A percentile compares a stretch with the other conserved stretches of the same genome.
phyloP scores from a whole-genome alignment of 768 basidiomycete species.

The Russula sp. region DNA sequence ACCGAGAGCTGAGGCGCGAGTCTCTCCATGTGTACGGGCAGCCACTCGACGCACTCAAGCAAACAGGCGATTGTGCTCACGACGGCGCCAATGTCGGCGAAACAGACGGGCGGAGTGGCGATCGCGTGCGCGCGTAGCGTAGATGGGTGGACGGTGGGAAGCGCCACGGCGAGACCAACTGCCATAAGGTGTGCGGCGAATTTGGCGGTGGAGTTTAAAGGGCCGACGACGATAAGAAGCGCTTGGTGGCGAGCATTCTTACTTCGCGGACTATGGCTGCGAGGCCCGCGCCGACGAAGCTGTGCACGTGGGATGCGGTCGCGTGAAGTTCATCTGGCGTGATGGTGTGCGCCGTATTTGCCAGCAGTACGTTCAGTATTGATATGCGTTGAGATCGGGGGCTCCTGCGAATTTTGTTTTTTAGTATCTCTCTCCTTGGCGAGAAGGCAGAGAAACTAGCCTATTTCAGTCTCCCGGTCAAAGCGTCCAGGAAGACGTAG shows the following conservation, averaged over 20 bases:
- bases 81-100: slow-evolving; percentile 89
- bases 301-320: slow-evolving; percentile 78
- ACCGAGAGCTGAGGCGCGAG: slow-evolving; percentile 83
- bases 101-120: slow-evolving; percentile 74
- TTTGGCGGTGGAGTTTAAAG: slow-evolving; percentile 14
- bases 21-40: slow-evolving; percentile 75
- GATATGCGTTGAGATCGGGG: slow-evolving; percentile 74
- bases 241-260: slow-evolving; percentile 85
- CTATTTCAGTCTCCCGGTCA: slow-evolving; percentile 93
- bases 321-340: slow-evolving; percentile 48
- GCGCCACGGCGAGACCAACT: slow-evolving; percentile 61
- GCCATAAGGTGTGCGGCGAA: slow-evolving; percentile 33
- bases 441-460: slow-evolving; percentile 32
- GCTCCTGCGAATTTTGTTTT: slow-evolving; percentile 50
- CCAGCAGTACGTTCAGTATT: slow-evolving; percentile 80
- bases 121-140: slow-evolving; percentile 92
- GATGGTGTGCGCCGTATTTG: slow-evolving; percentile 72
- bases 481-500: slow-evolving; percentile 85
- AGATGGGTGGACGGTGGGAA: slow-evolving; percentile 81
- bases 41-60: slow-evolving; percentile 93
- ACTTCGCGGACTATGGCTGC: slow-evolving; percentile 89
- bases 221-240: slow-evolving; percentile 44
- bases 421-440: background rate
- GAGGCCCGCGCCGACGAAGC: slow-evolving; percentile 95
- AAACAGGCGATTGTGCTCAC: slow-evolving; percentile 73